phyloP scores from a whole-genome alignment of 768 basidiomycete genomes.

The Lactarius evosmus region DNA sequence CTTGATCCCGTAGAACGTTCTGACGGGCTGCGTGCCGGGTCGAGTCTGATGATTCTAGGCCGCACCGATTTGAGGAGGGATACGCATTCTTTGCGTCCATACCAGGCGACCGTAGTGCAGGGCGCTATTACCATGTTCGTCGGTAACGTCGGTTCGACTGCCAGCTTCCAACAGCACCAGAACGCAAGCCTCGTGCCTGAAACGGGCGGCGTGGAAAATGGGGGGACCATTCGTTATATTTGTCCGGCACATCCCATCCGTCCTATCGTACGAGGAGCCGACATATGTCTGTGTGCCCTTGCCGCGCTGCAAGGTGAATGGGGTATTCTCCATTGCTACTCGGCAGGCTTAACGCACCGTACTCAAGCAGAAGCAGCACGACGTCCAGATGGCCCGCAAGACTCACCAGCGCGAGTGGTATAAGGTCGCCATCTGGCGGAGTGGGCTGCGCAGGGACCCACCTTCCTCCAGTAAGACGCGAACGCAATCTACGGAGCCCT shows the following conservation, averaged over 20 bases:
- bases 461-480: conserved; percentile 73
- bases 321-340: conserved; percentile 98
- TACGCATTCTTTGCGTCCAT: conserved; percentile 75
- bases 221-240: conserved; percentile 99
- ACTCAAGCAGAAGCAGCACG: conserved; percentile 68
- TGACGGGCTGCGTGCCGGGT: conserved; percentile 29
- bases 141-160: conserved; percentile 66
- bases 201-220: conserved; percentile 89
- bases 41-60: conserved; percentile 28
- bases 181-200: conserved; percentile 75
- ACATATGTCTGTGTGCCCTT: conserved; percentile 88
- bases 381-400: conserved; percentile 86
- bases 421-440: conserved; percentile 61
- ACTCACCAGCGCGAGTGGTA: conserved; percentile 86
- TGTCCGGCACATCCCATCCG: conserved; percentile 87
- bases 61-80: conserved; percentile 35
- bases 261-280: conserved; percentile 65
- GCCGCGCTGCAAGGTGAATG: conserved; percentile 90
- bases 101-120: conserved; percentile 97
- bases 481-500: conserved; percentile 81
- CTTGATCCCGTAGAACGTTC: conserved; percentile 31
- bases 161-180: conserved; percentile 76
- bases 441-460: conserved; percentile 60
- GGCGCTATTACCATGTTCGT: conserved; percentile 82
- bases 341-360: conserved; percentile 73